Evolutionary conservation across 2,329 filamentous ascomycete species (phyloP), one percentile per base, ranked within the genome.

Genomic region (Penicillium sp.): DNA sequence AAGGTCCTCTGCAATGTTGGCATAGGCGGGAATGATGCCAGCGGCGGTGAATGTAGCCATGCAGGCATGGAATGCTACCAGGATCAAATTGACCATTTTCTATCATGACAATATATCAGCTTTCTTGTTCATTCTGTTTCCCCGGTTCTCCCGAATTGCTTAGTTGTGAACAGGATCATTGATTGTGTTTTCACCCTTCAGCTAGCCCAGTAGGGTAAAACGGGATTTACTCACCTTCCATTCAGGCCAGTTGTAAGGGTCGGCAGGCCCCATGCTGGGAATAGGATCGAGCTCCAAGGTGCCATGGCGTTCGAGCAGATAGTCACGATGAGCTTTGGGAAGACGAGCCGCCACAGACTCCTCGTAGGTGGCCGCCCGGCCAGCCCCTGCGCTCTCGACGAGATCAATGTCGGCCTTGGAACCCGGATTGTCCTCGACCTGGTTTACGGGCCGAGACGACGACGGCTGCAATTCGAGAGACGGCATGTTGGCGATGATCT

Each of bases 1-100:
- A 0, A 88, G 75, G 35, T 87, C 84, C 38, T 75, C 71, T 2
- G 84, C 79, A 19, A 88, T 87, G 24, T 79, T 76, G 50, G 80
- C 76, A 71, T 83, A 88, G 4, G 84, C 85, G 2, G 85, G 83
- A 58, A 86, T 84, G 64, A 88, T 86, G 5, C 79, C 76, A 0
- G 84, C 80, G 1, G 85, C 84, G 4, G 79, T 85, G 68, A 88
- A 87, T 4, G 84, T 85, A 45, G 80, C 80, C 82, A 87, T 87
- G 73, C 83, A 83, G 45, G 84, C 83, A 61, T 87, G 84, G 67
- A 86, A 85, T 0, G 84, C 83, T 17, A 88, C 84, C 28, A 87
- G 79, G 12, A 83, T 65, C 0, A 88, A 75, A 65, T 87, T 86
- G 58, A 76, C 60, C n/a, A 80, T 71, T 81, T 86, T 87, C 83